Evolutionary conservation across 257 asterid species (phyloP).

Genomic region (Mentha longifolia): DNA sequence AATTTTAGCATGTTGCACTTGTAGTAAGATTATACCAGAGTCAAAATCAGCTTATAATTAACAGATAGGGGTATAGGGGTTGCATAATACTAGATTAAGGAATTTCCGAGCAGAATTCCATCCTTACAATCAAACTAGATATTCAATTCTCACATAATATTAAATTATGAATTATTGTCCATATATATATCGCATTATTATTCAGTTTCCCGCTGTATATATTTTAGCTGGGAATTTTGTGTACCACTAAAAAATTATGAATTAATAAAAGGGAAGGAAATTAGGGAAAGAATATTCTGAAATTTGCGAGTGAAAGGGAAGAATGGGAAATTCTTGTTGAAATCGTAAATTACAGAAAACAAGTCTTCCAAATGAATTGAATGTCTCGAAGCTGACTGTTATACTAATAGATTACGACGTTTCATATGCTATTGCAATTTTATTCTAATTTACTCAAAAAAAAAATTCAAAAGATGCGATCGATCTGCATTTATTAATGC

Average conservation of each 20-base stretch:
- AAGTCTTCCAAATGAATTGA: slow-evolving; percentile 31
- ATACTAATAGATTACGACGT: neutral
- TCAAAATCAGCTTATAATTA: no score
- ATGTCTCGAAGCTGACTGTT: slow-evolving; percentile 24
- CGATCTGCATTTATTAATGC: no score
- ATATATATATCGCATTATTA: neutral
- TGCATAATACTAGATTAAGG: no score
- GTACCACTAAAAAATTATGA: neutral
- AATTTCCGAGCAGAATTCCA: no score
- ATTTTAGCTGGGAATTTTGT: neutral
- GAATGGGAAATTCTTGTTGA: slow-evolving; percentile 23
- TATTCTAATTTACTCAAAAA: no score
- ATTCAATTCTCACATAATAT: neutral
- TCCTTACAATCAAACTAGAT: no score
- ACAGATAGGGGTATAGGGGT: no score
- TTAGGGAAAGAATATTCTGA: neutral
- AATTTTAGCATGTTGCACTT: no score
- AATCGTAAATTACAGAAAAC: slow-evolving; percentile 32
- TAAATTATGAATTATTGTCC: neutral
- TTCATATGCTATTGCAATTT: neutral
- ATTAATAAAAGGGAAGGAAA: neutral
- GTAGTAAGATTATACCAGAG: no score
- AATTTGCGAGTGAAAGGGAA: neutral
- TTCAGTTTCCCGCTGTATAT: neutral
- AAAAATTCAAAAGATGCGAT: no score